A percentile compares a stretch with the other conserved stretches of the same genome.
Evolutionary conservation across 1,139 yeast genomes (phyloP).

Genomic region (Candida frijolesensis): DNA sequence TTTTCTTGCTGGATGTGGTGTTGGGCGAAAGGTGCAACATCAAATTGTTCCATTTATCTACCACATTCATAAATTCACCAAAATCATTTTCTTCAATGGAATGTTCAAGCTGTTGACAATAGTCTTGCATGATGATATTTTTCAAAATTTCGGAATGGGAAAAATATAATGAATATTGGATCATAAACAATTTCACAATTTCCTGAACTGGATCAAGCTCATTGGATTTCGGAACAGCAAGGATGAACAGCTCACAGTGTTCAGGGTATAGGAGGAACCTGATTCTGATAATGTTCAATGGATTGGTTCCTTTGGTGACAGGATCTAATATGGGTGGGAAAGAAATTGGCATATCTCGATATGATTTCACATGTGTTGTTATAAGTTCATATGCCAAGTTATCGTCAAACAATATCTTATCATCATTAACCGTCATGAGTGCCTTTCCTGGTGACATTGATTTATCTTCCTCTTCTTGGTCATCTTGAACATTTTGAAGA

Average conservation of each 20-base stretch:
- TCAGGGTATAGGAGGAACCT: slow-evolving; percentile 44
- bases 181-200: slow-evolving; percentile 54
- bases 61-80: slow-evolving; percentile 33
- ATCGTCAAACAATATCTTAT: slow-evolving; percentile 24
- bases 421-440: slow-evolving; percentile 21
- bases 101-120: slow-evolving; percentile 32
- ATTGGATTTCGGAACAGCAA: slow-evolving; percentile 51
- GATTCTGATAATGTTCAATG: slow-evolving; percentile 35
- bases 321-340: slow-evolving; percentile 37
- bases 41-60: slow-evolving; percentile 47
- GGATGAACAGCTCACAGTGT: slow-evolving; percentile 41
- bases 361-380: slow-evolving; percentile 29
- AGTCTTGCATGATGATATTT: slow-evolving; percentile 35
- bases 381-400: slow-evolving; percentile 35
- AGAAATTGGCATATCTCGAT: slow-evolving; percentile 36
- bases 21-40: slow-evolving; percentile 42
- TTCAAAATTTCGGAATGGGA: slow-evolving; percentile 40
- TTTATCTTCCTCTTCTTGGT: not conserved
- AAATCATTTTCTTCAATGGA: slow-evolving; percentile 40
- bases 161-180: slow-evolving; percentile 45
- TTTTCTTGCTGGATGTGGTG: slow-evolving; percentile 9
- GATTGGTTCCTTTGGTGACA: slow-evolving; percentile 25
- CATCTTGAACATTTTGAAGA: slow-evolving; percentile 6
- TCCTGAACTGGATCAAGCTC: slow-evolving; percentile 76
- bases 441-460: slow-evolving; percentile 15